Evolutionary conservation across 108 stramenopile species (phyloP).

Genomic region (Pinguiococcus pyrenoidosus): DNA sequence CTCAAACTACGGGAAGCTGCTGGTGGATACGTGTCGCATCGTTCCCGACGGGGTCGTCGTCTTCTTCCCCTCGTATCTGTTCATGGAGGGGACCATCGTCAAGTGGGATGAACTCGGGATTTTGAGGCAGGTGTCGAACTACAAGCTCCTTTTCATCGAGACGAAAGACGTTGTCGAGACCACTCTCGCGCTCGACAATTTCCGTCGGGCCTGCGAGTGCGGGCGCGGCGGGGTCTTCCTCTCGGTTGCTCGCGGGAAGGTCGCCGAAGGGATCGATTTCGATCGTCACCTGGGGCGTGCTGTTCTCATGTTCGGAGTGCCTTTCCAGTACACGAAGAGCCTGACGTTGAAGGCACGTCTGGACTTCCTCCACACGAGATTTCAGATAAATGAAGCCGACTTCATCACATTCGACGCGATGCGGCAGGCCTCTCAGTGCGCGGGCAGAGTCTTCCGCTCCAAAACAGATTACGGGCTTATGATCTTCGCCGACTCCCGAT

Average conservation of each 20-base stretch:
- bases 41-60: slow-evolving; percentile 94
- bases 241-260: slow-evolving; percentile 84
- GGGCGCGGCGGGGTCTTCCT: slow-evolving; percentile 96
- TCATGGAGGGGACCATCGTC: slow-evolving; percentile 86
- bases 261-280: slow-evolving; percentile 99
- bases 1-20: slow-evolving; percentile 72
- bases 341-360: slow-evolving; percentile 85
- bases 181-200: slow-evolving; percentile 90
- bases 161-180: slow-evolving; percentile 99
- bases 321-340: slow-evolving; percentile 93
- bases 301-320: slow-evolving; percentile 95
- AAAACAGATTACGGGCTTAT: slow-evolving; percentile 40
- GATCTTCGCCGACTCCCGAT: slow-evolving; percentile 47
- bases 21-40: slow-evolving; percentile 66
- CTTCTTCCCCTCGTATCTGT: slow-evolving; percentile 92
- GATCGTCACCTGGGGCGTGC: slow-evolving; percentile 95
- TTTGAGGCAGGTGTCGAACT: slow-evolving; percentile 66
- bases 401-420: slow-evolving; percentile 66
- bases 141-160: slow-evolving; percentile 94
- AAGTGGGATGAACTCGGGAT: slow-evolving; percentile 84
- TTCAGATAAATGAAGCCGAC: slow-evolving; percentile 54
- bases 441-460: slow-evolving; percentile 31
- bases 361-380: slow-evolving; percentile 62
- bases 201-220: slow-evolving; percentile 87
- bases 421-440: slow-evolving; percentile 36